phyloP scores from a whole-genome alignment of 345 rosid genomes.

The Leavenworthia alabamica region DNA sequence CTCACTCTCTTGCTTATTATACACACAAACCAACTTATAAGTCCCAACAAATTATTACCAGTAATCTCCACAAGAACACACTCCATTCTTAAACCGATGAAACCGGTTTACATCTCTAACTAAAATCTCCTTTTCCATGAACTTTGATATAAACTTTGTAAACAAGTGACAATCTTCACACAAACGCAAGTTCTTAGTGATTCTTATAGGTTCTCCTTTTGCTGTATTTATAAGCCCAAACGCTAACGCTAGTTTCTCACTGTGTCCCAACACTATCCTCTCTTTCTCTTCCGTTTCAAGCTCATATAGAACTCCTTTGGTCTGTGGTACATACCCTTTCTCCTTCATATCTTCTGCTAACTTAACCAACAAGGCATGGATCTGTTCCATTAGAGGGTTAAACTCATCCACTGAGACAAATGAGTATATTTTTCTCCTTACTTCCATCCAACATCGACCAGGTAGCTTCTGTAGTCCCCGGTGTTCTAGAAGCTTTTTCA shows the following conservation, averaged over 20 bases:
- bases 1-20: conserved; percentile 12
- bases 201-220: conserved; percentile 61
- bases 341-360: conserved; percentile 76
- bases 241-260: conserved; percentile 79
- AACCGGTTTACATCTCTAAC: conserved; percentile 82
- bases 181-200: conserved; percentile 75
- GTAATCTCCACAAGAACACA: conserved; percentile 84
- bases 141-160: conserved; percentile 74
- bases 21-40: conserved; percentile 24
- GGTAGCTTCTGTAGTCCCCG: conserved; percentile 59
- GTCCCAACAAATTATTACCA: conserved; percentile 40
- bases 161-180: conserved; percentile 88
- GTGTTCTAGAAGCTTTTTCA: conserved; percentile 57
- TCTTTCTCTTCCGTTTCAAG: conserved; percentile 70
- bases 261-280: conserved; percentile 72
- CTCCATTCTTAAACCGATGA: conserved; percentile 72
- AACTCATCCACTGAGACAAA: conserved; percentile 64
- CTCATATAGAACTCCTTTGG: conserved; percentile 76
- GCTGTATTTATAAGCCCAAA: conserved; percentile 69
- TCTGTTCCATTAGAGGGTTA: conserved; percentile 57
- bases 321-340: conserved; percentile 70
- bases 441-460: conserved; percentile 78
- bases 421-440: conserved; percentile 51
- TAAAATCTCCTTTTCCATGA: conserved; percentile 60
- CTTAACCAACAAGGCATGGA: conserved; percentile 60